phyloP scores from a whole-genome alignment of 768 basidiomycete genomes.

The Aureoboletus auriporus region DNA sequence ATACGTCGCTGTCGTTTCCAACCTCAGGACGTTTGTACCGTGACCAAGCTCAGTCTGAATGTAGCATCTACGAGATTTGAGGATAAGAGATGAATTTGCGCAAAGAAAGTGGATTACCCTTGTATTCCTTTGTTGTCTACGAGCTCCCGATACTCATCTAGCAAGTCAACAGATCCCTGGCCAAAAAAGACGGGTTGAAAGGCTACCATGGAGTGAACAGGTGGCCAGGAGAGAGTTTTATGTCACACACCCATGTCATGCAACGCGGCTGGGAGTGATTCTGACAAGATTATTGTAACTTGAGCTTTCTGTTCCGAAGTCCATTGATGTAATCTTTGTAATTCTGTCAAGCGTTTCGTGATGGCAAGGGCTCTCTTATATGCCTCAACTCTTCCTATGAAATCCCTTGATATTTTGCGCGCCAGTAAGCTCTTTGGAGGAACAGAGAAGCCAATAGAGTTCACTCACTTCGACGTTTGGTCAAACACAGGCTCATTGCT shows the following conservation, averaged over 20 bases:
- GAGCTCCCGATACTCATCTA: constrained; percentile 48
- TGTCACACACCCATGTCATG: constrained; percentile 33
- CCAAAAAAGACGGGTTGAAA: constrained; percentile 66
- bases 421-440: not conserved
- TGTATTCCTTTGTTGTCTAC: constrained; percentile 55
- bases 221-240: constrained; percentile 23
- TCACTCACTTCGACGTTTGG: constrained; percentile 47
- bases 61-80: constrained; percentile 45
- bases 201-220: constrained; percentile 22
- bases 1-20: constrained; percentile 78
- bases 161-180: constrained; percentile 54
- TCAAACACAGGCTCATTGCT: constrained; percentile 56
- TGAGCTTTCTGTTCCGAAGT: constrained; percentile 40
- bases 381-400: constrained; percentile 53
- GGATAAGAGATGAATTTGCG: not conserved
- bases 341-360: constrained; percentile 54
- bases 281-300: constrained; percentile 50
- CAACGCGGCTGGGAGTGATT: constrained; percentile 45
- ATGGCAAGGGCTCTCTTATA: constrained; percentile 53
- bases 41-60: constrained; percentile 79
- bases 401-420: constrained; percentile 38
- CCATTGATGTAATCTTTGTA: constrained; percentile 55
- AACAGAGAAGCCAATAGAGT: not conserved
- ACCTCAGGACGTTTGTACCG: constrained; percentile 61
- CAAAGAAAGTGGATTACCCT: constrained; percentile 30